Conservation (phyloP, 2,329 filamentous ascomycete species). For the Tolypocladium inflatum region DNA sequence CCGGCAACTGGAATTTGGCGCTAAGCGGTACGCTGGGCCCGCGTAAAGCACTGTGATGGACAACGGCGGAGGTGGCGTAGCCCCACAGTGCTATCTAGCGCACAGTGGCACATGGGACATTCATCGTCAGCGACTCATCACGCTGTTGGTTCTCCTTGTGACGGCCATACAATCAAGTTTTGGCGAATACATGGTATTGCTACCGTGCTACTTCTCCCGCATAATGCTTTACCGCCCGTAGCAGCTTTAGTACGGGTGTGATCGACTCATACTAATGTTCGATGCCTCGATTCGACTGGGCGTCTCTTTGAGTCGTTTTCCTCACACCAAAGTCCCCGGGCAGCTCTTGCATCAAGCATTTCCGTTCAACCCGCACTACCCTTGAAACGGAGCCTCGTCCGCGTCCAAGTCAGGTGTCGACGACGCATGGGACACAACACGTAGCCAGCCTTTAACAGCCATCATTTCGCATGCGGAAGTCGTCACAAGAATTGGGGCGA, state of each 20-base stretch:
- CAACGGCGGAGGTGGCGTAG: background rate
- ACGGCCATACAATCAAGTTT: too few species aligned
- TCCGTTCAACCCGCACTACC: background rate
- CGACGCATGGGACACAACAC: background rate
- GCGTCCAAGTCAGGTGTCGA: background rate
- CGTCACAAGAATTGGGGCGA: too few species aligned
- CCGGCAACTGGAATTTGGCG: slow-evolving; percentile 12
- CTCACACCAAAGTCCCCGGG: background rate
- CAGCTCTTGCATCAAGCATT: background rate
- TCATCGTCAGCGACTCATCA: too few species aligned
- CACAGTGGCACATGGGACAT: background rate
- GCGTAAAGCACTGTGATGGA: background rate
- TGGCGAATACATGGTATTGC: background rate
- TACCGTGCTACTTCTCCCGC: background rate
- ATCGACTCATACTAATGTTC: background rate
- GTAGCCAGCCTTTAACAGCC: background rate
- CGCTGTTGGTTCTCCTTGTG: too few species aligned
- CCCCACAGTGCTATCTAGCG: background rate
- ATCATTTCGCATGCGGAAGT: background rate
- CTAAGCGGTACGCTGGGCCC: background rate
- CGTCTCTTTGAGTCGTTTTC: background rate
- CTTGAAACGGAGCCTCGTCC: background rate
- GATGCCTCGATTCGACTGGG: background rate
- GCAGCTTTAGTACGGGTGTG: too few species aligned
- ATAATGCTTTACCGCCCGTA: background rate